These are phyloP conservation scores for Helicostylum pulchrum DNA, from an alignment of 192 early-diverging fungal genomes.

Conservation along the genomic window DNA sequence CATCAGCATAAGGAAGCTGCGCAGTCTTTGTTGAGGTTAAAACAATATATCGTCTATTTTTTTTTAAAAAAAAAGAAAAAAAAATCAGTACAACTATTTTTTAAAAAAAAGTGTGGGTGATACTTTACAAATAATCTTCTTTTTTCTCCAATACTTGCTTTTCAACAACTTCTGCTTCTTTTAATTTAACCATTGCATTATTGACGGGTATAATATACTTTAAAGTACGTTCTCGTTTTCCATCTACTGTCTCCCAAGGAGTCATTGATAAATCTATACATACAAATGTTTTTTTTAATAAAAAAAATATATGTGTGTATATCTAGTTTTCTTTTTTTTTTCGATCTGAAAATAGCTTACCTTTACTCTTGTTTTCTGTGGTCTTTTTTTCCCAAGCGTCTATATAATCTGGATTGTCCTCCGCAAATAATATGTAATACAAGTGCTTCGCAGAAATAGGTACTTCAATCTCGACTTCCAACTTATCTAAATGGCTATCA, in stretches of 20 bases:
- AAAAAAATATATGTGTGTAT: too few relatives aligned
- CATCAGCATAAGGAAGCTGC: slow-evolving; percentile 38
- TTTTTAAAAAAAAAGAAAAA: slow-evolving; percentile 5
- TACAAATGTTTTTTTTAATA: neutral
- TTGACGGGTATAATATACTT: slow-evolving; percentile 70
- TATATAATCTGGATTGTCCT: slow-evolving; percentile 14
- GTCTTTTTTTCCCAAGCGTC: slow-evolving; percentile 12
- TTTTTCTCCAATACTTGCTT: slow-evolving; percentile 53
- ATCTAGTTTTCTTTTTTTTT: neutral
- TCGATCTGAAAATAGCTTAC: neutral
- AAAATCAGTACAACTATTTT: neutral
- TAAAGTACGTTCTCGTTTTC: slow-evolving; percentile 39
- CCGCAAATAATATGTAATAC: slow-evolving; percentile 56
- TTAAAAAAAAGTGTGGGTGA: slow-evolving; percentile 2
- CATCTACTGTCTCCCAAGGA: slow-evolving; percentile 14
- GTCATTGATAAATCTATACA: slow-evolving; percentile 11
- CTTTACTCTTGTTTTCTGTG: slow-evolving; percentile 13
- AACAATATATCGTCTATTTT: slow-evolving; percentile 46
- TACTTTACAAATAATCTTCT: slow-evolving; percentile 55
- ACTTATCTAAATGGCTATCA: slow-evolving; percentile 63
- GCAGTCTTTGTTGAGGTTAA: slow-evolving; percentile 51
- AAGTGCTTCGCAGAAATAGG: slow-evolving; percentile 60
- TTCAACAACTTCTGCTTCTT: slow-evolving; percentile 62
- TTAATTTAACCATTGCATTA: slow-evolving; percentile 72
- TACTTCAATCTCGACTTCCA: slow-evolving; percentile 52